These are phyloP conservation scores for Tricholoma sp. DNA, from an alignment of 768 basidiomycete species.

Conservation along the genomic window DNA sequence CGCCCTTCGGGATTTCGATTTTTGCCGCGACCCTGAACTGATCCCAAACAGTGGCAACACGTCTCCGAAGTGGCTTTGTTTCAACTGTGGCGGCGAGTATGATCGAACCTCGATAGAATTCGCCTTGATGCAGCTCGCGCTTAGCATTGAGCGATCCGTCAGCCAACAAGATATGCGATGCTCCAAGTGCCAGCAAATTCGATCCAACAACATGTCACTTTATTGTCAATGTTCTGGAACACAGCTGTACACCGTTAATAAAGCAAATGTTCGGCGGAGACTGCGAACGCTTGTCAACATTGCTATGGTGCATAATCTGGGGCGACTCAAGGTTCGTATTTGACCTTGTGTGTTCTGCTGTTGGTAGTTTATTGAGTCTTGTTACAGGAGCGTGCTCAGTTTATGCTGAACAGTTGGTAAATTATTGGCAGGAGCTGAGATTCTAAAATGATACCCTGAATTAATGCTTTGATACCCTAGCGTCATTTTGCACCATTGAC, in stretches of 20 bases:
- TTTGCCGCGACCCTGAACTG: slow-evolving; percentile 88
- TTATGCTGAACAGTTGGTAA: slow-evolving; percentile 38
- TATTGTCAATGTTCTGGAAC: slow-evolving; percentile 88
- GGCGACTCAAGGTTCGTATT: slow-evolving; percentile 55
- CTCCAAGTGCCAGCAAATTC: slow-evolving; percentile 85
- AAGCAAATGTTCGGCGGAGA: slow-evolving; percentile 65
- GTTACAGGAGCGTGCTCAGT: slow-evolving; percentile 42
- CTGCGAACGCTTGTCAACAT: slow-evolving; percentile 83
- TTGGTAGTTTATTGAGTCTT: slow-evolving; percentile 2
- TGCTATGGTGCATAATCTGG: slow-evolving; percentile 66
- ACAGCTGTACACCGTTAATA: slow-evolving; percentile 69
- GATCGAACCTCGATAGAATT: slow-evolving; percentile 88
- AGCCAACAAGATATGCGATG: slow-evolving; percentile 90
- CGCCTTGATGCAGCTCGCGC: slow-evolving; percentile 72
- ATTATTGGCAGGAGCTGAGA: neutral
- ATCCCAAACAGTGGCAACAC: slow-evolving; percentile 51
- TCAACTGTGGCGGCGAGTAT: slow-evolving; percentile 77
- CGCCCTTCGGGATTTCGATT: slow-evolving; percentile 84
- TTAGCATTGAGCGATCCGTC: slow-evolving; percentile 64
- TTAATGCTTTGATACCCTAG: slow-evolving; percentile 8
- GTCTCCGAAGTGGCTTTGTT: slow-evolving; percentile 63
- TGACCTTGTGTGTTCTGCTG: neutral
- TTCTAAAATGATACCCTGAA: slow-evolving; percentile 3
- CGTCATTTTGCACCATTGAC: neutral
- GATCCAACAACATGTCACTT: slow-evolving; percentile 79